These are phyloP conservation scores for Leccinum disarticulatum DNA, from an alignment of 768 basidiomycete species.

Conservation along the genomic window DNA sequence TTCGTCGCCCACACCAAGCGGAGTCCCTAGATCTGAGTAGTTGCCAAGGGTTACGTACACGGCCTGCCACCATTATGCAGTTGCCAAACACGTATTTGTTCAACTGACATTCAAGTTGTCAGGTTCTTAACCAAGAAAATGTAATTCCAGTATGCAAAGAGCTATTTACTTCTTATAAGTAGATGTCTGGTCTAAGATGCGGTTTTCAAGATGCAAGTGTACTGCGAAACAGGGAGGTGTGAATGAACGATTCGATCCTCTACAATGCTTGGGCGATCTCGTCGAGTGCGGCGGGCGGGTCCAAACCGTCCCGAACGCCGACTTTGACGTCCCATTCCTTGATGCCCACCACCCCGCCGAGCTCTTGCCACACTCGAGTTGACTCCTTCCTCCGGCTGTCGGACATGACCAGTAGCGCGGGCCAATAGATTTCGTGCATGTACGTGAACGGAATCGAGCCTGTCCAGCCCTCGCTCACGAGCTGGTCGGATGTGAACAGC, in stretches of 20 bases:
- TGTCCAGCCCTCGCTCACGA: conserved; percentile 70
- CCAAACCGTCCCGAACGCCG: conserved; percentile 18
- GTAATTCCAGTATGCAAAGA: neutral
- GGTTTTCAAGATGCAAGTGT: neutral
- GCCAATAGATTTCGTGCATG: conserved; percentile 75
- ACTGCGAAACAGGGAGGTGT: neutral
- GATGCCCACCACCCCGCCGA: conserved; percentile 69
- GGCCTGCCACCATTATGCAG: no score
- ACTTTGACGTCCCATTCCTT: conserved; percentile 80
- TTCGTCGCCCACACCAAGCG: no score
- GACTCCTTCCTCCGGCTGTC: conserved; percentile 48
- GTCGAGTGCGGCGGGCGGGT: neutral
- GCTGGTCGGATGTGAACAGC: conserved; percentile 66
- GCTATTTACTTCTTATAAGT: neutral
- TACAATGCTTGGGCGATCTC: conserved; percentile 12
- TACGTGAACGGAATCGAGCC: conserved; percentile 70
- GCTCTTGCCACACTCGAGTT: conserved; percentile 61
- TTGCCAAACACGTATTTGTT: no score
- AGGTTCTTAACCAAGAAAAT: neutral
- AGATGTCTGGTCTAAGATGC: neutral
- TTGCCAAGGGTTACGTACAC: no score
- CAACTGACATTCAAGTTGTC: no score
- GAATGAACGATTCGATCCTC: neutral
- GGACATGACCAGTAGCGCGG: conserved; percentile 55
- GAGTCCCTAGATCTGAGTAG: no score